Base-by-base conservation (phyloP, 768 basidiomycete genomes). In the Leccinellum rugosiceps region DNA sequence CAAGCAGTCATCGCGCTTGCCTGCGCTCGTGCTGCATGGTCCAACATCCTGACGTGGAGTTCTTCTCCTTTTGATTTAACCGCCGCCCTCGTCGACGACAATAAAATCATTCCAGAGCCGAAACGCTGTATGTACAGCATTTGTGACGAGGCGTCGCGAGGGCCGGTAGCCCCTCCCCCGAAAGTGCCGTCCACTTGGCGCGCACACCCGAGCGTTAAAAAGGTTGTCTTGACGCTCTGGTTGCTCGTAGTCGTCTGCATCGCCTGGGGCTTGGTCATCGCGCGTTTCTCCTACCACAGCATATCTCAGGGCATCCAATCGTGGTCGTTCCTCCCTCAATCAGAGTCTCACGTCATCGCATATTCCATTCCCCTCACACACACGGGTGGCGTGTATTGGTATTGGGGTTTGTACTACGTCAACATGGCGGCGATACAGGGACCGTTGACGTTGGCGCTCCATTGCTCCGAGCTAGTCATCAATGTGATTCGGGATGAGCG, bases 1-100 rank as follows among this genome's bases (percentile, higher is more conserved):
- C 70, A 74, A 52, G 71, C 56, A 1, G 2, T 61, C 10, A 64
- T 74, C 30, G 67, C 71, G 11, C 52, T 72, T 21, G 50, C 51
- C 3, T 68, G 65, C 17, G 59, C 63, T 21, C 46, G 58, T n/a
- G 41, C 56, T 19, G 64, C 64, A 28, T 28, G 31, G 31, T 25
- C 4, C 25, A 31, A 9, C 13, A 59, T 74, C 32, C 45, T 66
- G 52, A 72, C 72, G 13, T 72, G 72, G 72, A 69, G 72, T 6
- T 68, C 69, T 28, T 72, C 71, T 1, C 59, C 71, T 19, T 63
- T 74, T 17, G 71, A 70, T 11, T 62, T 66, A 6, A 69, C 71
- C 8, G 69, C 72, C 3, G 72, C 71, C 3, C 57, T 72, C 32
- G 59, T 74, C n/a, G 63, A 68, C n/a, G 62, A 72, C 11, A 59